Evolutionary conservation across 352 stramenopile genomes (phyloP), one percentile per base, ranked within the genome.

Genomic region (Phytophthora litchii): DNA sequence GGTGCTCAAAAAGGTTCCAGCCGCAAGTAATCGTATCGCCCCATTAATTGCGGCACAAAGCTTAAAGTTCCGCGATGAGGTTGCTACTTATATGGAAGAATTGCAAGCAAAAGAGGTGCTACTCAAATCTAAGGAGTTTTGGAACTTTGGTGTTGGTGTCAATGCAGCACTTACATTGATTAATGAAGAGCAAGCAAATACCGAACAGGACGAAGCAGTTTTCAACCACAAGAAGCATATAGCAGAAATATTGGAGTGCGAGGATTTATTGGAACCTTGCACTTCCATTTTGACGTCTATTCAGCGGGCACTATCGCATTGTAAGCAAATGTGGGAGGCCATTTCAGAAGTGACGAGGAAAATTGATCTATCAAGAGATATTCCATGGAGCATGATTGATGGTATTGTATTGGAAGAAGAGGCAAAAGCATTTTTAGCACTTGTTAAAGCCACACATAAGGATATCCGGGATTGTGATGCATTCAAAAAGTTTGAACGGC

Each of bases 351-450:
- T 97, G 1, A 87, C 94, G 13, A 75, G 74, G 6, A 98, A 97
- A 68, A 92, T 98, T 29, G 75, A 90, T 31, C 64, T 94, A 29
- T 89, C 78, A 0, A 89, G 94, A 64, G 83, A 92, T 29, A 78
- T 97, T 53, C 80, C 97, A 25, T 99, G 96, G 96, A 79, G 70
- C 34, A 84, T 97, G 72, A 80, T 98, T 13, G 86, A 97, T 54
- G 80, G 91, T 3, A 75, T 97, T 23, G 78, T 94, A 17, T 62
- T 99, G 9, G 96, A 99, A 60, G 95, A 98, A 67, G 93, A 96
- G 55, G 88, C 88, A 10, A 98, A 98, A 63, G 48, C 59, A 7
- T 91, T 94, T 44, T 58, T 91, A 52, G 67, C 61, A 38, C 81
- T 97, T 9, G 86, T 97, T 8, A 99, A 99, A 63, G 75, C 80